A percentile compares a stretch with the other conserved stretches of the same genome.
These are phyloP conservation scores for Puccinia polysora DNA, from an alignment of 1,284 basidiomycete genomes.

Conservation along the genomic window DNA sequence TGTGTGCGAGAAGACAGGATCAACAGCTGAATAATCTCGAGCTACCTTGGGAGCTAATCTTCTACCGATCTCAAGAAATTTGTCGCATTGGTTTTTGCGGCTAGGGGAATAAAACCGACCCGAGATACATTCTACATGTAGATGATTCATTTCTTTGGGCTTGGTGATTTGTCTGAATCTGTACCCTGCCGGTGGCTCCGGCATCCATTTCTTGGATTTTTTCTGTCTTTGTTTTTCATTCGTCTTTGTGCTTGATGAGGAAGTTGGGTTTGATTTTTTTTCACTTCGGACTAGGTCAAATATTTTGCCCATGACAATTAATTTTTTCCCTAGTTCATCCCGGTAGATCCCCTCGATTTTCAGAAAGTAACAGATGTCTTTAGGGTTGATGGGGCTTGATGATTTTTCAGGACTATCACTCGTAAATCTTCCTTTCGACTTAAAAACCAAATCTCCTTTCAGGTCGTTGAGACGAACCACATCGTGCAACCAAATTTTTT, in stretches of 20 bases:
- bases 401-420: neutral
- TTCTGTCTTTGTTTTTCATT: neutral
- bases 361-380: slow-evolving; percentile 17
- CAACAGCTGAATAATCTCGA: neutral
- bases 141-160: neutral
- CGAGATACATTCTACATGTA: slow-evolving; percentile 22
- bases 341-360: slow-evolving; percentile 25
- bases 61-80: neutral
- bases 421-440: neutral
- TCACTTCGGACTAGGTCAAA: slow-evolving; percentile 13
- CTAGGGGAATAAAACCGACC: slow-evolving; percentile 40
- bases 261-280: neutral
- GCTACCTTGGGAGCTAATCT: slow-evolving; percentile 13
- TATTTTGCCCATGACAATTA: slow-evolving; percentile 12
- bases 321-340: neutral
- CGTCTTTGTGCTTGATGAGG: neutral
- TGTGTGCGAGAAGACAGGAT: neutral
- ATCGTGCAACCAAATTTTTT: slow-evolving; percentile 32
- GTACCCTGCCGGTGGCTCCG: slow-evolving; percentile 19
- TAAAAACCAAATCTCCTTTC: neutral
- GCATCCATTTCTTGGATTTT: slow-evolving; percentile 1
- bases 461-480: slow-evolving; percentile 19
- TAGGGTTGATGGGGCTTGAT: neutral
- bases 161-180: slow-evolving; percentile 26
- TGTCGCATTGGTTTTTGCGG: slow-evolving; percentile 13